A percentile compares a stretch with the other conserved stretches of the same genome.
Evolutionary conservation across 2,329 filamentous ascomycete genomes (phyloP).

Genomic region (Fusarium sacchari): DNA sequence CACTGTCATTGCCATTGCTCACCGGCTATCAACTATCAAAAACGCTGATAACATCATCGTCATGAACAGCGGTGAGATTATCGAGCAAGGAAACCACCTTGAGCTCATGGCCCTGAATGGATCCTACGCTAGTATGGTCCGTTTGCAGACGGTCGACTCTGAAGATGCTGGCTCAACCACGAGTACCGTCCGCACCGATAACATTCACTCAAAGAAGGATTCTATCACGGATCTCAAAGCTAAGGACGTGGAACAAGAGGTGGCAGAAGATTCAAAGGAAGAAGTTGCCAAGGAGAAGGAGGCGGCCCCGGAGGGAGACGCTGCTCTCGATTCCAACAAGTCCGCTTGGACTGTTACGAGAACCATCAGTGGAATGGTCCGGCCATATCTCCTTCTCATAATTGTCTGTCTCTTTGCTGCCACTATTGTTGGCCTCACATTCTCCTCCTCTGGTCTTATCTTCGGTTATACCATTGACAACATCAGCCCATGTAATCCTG

Average conservation of each 20-base stretch:
- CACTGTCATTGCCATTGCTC: slow-evolving; percentile 74
- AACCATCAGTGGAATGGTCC: slow-evolving; percentile 50
- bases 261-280: slow-evolving; percentile 53
- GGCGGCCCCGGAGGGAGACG: slow-evolving; percentile 44
- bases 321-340: slow-evolving; percentile 54
- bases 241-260: slow-evolving; percentile 49
- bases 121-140: slow-evolving; percentile 64
- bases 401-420: slow-evolving; percentile 55
- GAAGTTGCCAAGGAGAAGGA: slow-evolving; percentile 47
- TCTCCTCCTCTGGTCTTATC: slow-evolving; percentile 64
- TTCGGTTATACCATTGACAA: slow-evolving; percentile 55
- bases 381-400: slow-evolving; percentile 53
- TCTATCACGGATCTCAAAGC: slow-evolving; percentile 49
- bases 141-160: slow-evolving; percentile 52
- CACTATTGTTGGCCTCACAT: slow-evolving; percentile 65
- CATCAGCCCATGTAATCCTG: slow-evolving; percentile 59
- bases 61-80: slow-evolving; percentile 66
- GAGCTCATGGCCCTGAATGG: slow-evolving; percentile 63
- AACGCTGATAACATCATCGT: slow-evolving; percentile 75
- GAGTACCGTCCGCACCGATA: slow-evolving; percentile 54
- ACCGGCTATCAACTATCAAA: slow-evolving; percentile 69
- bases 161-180: slow-evolving; percentile 45
- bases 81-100: slow-evolving; percentile 72
- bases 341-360: slow-evolving; percentile 53
- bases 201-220: slow-evolving; percentile 51